phyloP scores from a whole-genome alignment of 2,329 filamentous ascomycete species.

The Nectriaceae sp. region DNA sequence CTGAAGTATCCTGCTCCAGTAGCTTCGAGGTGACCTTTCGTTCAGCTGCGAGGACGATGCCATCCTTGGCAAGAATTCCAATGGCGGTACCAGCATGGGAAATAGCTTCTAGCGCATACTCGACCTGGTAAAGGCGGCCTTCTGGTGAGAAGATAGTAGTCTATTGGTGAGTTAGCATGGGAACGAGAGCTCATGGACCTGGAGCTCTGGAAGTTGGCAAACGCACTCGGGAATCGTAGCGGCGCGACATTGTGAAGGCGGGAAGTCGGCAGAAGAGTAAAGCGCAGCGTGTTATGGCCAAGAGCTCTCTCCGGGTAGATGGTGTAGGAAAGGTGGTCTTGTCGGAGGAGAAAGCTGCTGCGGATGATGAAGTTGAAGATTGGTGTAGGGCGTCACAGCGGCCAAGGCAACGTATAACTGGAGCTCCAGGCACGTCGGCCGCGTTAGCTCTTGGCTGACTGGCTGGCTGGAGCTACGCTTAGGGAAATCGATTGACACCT shows the following conservation, averaged over 20 bases:
- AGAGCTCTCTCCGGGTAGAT: constrained; percentile 1
- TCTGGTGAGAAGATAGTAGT: constrained; percentile 99
- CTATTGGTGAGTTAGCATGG: constrained; percentile 48
- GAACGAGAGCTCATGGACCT: constrained; percentile 7
- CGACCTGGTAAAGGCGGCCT: constrained; percentile 96
- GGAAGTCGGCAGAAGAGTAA: constrained; percentile 2
- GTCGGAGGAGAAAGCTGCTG: constrained; percentile 5
- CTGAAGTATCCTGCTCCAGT: constrained; percentile 97
- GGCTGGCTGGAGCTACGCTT: constrained; percentile 14
- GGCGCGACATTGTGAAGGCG: constrained; percentile 76
- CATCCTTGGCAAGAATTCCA: constrained; percentile 95
- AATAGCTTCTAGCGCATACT: constrained; percentile 98
- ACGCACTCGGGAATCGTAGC: constrained; percentile 94
- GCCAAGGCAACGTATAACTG: constrained; percentile 2
- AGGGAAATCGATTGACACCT: constrained; percentile 19
- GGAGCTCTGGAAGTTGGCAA: constrained; percentile 25
- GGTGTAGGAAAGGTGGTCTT: constrained; percentile 7
- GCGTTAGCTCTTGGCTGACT: constrained; percentile 35
- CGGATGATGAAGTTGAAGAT: not conserved
- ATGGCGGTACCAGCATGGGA: constrained; percentile 97
- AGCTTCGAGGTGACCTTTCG: constrained; percentile 99
- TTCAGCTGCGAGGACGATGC: constrained; percentile 96
- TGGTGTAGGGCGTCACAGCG: constrained; percentile 7
- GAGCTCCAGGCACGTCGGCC: constrained; percentile 49
- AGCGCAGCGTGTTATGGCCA: constrained; percentile 10